Percentiles rank a stretch among this genome's conserved stretches.
phyloP scores from a whole-genome alignment of 2,329 filamentous ascomycete genomes.

The Helotiales sp. region DNA sequence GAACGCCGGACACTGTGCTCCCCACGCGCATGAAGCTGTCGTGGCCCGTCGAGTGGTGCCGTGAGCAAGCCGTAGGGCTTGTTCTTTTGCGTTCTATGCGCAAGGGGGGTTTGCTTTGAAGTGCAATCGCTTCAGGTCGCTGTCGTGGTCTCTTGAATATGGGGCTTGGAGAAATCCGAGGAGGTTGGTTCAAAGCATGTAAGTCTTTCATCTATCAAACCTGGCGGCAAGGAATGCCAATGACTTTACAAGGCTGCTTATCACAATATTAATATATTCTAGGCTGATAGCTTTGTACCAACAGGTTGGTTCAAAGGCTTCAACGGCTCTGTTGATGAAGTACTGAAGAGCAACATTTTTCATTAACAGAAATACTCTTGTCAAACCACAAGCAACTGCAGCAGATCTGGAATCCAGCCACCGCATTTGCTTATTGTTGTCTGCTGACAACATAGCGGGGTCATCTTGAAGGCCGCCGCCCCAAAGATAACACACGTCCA shows the following conservation, averaged over 20 bases:
- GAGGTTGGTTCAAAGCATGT: not conserved
- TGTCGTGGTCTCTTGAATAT: not conserved
- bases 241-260: not conserved
- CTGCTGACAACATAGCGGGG: not conserved
- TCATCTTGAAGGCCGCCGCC: not conserved
- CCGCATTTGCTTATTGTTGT: not conserved
- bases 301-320: not conserved
- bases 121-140: not conserved
- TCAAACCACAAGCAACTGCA: not conserved
- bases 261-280: not conserved
- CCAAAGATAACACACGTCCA: not conserved
- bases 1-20: constrained; percentile 7
- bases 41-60: constrained; percentile 10
- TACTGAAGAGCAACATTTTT: not conserved
- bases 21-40: constrained; percentile 19
- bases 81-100: constrained; percentile 1
- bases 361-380: not conserved
- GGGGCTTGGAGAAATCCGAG: not conserved
- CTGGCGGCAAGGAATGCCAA: constrained; percentile 6
- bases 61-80: constrained; percentile 14
- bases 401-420: not conserved
- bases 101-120: constrained; percentile 9
- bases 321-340: not conserved
- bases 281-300: not conserved
- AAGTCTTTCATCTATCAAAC: constrained; percentile 5